phyloP scores from a whole-genome alignment of 2,329 filamentous ascomycete species.

The Colletotrichum siamense region DNA sequence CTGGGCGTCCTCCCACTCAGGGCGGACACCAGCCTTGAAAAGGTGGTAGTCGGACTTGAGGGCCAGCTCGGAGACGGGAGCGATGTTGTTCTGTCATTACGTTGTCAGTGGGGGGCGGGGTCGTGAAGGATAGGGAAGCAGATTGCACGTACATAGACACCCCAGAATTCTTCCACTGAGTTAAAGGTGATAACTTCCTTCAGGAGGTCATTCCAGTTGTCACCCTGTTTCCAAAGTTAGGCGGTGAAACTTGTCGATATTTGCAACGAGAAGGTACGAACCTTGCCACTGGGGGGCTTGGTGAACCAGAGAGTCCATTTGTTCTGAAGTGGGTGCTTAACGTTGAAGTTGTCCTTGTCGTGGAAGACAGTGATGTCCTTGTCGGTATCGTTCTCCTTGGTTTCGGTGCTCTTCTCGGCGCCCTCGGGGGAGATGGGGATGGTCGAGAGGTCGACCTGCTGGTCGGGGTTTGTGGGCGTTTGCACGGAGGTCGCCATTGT shows the following conservation, averaged over 20 bases:
- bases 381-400: slow-evolving; percentile 53
- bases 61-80: slow-evolving; percentile 91
- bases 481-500: slow-evolving; percentile 40
- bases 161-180: slow-evolving; percentile 99
- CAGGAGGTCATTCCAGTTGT: slow-evolving; percentile 98
- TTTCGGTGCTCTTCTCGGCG: slow-evolving; percentile 52
- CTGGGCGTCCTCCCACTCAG: slow-evolving; percentile 97
- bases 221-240: slow-evolving; percentile 65
- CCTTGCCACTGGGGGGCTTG: slow-evolving; percentile 95
- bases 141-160: slow-evolving; percentile 82
- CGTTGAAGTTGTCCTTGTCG: slow-evolving; percentile 98
- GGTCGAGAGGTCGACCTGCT: slow-evolving; percentile 71
- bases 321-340: slow-evolving; percentile 98
- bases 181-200: slow-evolving; percentile 99
- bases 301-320: slow-evolving; percentile 99
- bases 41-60: slow-evolving; percentile 99
- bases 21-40: slow-evolving; percentile 96
- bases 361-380: slow-evolving; percentile 95
- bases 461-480: slow-evolving; percentile 23
- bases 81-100: slow-evolving; percentile 89
- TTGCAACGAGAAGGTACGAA: slow-evolving; percentile 43
- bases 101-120: slow-evolving; percentile 22
- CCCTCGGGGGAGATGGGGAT: slow-evolving; percentile 72
- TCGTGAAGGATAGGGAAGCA: background rate
- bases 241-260: slow-evolving; percentile 15